Evolutionary conservation across 805 yeast species (phyloP), one percentile per base, ranked within the genome.

Genomic region (Lachancea sp.): DNA sequence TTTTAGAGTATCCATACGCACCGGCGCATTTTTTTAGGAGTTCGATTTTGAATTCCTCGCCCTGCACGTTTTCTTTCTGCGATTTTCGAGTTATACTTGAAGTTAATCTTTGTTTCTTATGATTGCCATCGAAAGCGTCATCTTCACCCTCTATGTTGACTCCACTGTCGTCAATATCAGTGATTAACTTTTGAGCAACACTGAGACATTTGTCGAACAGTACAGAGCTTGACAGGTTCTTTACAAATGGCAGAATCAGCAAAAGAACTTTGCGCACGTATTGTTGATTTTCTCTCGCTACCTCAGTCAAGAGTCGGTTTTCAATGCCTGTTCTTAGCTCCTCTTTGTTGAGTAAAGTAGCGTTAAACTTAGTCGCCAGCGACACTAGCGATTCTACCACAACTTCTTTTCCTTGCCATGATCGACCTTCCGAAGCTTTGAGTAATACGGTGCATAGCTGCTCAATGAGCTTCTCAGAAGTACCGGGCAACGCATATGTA

Each of bases 321-420:
- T 42, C 41, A 19, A 42, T 34, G 1, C 75, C 67, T 19, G 69
- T 68, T 25, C 65, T 65, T 7, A 84, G 63, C 19, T 53, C 59
- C 1, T 59, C 62, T 27, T 66, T 57, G 1, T 55, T 45, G 0
- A 44, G 40, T 12, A 81, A 52, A 36, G 58, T 67, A 0, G 52
- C 54, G 38, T 69, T 63, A 8, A 79, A 71, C 48, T 77, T 78
- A 15, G 68, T 56, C 0, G 82, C 58, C 27, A 85, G 69, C 1
- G 77, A 64, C 0, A 85, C 83, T 44, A 90, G 66, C 0, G 96
- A 85, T 31, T 78, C 79, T 16, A 88, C 67, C 1, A 93, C 74
- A 25, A 71, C 63, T 53, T 89, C 96, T 56, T 91, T 91, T 5
- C 97, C 98, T 13, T 73, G 72, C 93, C 96, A 91, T 9, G 91